These are phyloP conservation scores for Martiniozyma abietophila DNA, from an alignment of 805 yeast species.

Conservation along the genomic window DNA sequence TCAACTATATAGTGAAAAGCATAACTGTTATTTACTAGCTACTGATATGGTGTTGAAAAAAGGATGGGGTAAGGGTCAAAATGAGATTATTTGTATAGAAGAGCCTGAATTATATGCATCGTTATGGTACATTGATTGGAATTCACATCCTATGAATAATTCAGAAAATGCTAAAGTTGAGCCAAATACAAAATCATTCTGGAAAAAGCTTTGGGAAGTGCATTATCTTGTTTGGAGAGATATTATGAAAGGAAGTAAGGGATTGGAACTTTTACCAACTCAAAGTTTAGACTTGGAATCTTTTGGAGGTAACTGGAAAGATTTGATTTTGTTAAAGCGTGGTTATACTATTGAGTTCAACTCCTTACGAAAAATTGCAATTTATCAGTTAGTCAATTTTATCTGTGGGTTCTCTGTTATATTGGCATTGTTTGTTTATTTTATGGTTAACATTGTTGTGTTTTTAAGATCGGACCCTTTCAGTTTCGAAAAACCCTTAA, in stretches of 20 bases:
- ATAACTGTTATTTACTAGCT: slow-evolving; percentile 64
- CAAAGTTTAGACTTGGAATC: neutral
- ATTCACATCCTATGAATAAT: slow-evolving; percentile 41
- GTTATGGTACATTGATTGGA: slow-evolving; percentile 65
- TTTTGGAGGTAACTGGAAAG: slow-evolving; percentile 28
- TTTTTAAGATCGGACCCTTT: slow-evolving; percentile 18
- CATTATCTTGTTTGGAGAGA: slow-evolving; percentile 40
- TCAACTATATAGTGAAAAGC: slow-evolving; percentile 55
- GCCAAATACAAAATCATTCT: slow-evolving; percentile 30
- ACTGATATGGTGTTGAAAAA: slow-evolving; percentile 64
- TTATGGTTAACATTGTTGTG: slow-evolving; percentile 10
- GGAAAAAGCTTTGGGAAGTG: slow-evolving; percentile 43
- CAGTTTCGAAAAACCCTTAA: slow-evolving; percentile 1
- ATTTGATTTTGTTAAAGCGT: slow-evolving; percentile 53
- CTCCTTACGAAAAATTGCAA: too few species aligned
- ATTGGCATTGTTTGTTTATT: slow-evolving; percentile 20
- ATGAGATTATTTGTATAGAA: slow-evolving; percentile 81
- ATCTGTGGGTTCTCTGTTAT: slow-evolving; percentile 35
- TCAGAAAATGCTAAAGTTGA: slow-evolving; percentile 27
- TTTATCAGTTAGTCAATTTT: too few species aligned
- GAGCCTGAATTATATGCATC: slow-evolving; percentile 61
- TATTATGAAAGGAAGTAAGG: slow-evolving; percentile 27
- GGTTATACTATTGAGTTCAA: too few species aligned
- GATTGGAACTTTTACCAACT: neutral
- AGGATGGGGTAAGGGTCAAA: slow-evolving; percentile 62